Evolutionary conservation across 768 basidiomycete species (phyloP), one percentile per base, ranked within the genome.

Genomic region (Termitomyces sp.): DNA sequence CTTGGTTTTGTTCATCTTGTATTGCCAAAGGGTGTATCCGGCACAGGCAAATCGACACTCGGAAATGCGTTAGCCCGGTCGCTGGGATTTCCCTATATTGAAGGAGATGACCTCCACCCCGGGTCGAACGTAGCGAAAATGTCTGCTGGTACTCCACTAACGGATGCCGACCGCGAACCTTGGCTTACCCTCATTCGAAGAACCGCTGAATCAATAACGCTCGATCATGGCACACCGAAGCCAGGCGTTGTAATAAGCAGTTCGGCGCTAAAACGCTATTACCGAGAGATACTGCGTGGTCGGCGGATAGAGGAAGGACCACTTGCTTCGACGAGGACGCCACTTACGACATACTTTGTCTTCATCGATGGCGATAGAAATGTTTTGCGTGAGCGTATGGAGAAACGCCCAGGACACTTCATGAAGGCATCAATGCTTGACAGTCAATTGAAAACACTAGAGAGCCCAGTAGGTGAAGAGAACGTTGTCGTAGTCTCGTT

Each of bases 51-150:
- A 66, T 82, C 83, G 29, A 89, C 87, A 21, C 75, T 94, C 1
- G 91, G 88, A 0, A 61, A 60, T 5, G 83, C 82, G 7, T 74
- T 95, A n/a, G 81, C 89, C 7, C 63, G 72, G 38, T 74, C 75
- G 27, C 76, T 92, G 47, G 70, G 69, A n/a, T 60, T 92, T 58
- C 87, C 92, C 1, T 96, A 90, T 73, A 74, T 93, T 58, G 95
- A 98, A 65, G 95, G 89, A 29, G 95, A 97, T 68, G 86, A 89
- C 59, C 78, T 97, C 29, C 95, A 98, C 67, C 89, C 95, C 0
- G 65, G 76, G 23, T 70, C 81, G 12, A 96, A 96, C 70, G 82
- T 96, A 41, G 86, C 82, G 29, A 98, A 98, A 80, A 97, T 98
- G 95, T 73, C 84, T 5, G 66, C 73, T 1, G 93, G 93, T 0